Percentiles rank a stretch among this genome's conserved stretches.
Evolutionary conservation across 2,329 filamentous ascomycete species (phyloP).

Genomic region (Hypoxylon rubiginosum): DNA sequence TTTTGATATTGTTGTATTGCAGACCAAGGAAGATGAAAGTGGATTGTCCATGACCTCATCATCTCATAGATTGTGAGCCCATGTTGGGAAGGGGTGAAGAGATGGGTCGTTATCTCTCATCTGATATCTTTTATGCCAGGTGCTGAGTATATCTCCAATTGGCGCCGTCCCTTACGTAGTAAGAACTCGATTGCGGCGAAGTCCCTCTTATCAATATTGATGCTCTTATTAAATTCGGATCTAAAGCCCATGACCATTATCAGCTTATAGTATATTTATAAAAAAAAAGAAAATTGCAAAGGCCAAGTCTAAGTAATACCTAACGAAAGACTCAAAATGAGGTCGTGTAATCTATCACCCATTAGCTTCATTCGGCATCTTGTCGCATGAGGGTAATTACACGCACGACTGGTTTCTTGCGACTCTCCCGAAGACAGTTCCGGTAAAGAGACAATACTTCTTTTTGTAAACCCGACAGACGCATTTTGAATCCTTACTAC

Average conservation of each 20-base stretch:
- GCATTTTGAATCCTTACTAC: constrained; percentile 52
- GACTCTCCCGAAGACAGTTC: constrained; percentile 83
- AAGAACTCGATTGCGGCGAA: constrained; percentile 89
- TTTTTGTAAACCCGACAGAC: constrained; percentile 88
- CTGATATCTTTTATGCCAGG: constrained; percentile 83
- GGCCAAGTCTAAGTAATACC: constrained; percentile 61
- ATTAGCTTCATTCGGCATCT: constrained; percentile 9
- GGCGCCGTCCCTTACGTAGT: constrained; percentile 82
- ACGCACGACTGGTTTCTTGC: constrained; percentile 81
- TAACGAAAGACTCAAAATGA: constrained; percentile 74
- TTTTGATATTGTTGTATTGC: background rate
- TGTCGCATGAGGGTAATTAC: background rate
- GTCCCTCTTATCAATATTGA: constrained; percentile 81
- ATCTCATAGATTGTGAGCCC: background rate
- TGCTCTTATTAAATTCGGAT: constrained; percentile 80
- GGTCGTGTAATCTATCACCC: constrained; percentile 63
- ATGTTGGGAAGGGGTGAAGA: background rate
- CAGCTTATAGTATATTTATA: constrained; percentile 28
- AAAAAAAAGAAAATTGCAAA: background rate
- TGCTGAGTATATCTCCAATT: constrained; percentile 85
- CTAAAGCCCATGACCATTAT: constrained; percentile 57
- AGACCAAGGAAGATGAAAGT: too few species aligned
- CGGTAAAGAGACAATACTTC: constrained; percentile 91
- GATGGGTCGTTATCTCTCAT: constrained; percentile 43
- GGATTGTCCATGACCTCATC: constrained; percentile 1